Evolutionary conservation across 345 rosid genomes (phyloP), one percentile per base, ranked within the genome.

Genomic region (Salix exigua): DNA sequence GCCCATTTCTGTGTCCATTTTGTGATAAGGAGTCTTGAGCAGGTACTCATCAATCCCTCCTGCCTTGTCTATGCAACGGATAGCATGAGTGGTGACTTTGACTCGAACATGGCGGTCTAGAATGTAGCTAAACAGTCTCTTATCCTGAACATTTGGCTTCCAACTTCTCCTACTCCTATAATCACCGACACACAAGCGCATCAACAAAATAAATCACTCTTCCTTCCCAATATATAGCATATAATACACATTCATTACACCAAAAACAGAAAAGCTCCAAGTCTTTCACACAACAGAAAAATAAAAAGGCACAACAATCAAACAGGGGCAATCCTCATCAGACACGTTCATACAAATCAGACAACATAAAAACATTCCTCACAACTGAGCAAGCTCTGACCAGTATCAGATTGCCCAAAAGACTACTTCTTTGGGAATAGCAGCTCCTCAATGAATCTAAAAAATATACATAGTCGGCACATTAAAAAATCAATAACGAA

Each of bases 1-100:
- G 71, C 98, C 98, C 88, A 89, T 86, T 79, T 93, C 97, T 4
- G 98, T 89, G 83, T 93, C 94, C 98, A 96, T 93, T 84, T 93
- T 93, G 21, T 91, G 88, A 85, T 93, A 96, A 6, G 99, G 99
- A 75, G 98, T 93, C 82, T 89, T 93, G 37, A 96, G 88, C 76
- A 96, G 81, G 83, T 96, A 96, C 87, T 96, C 99, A 58, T 96
- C 99, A n/a, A 93, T 87, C 26, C 99, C 99, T 64, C 97, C 99
- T 60, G 91, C 98, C 85, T 93, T 96, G 86, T 96, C 99, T 23
- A 96, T 90, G 93, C 97, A 96, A 46, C 99, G 98, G 18, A 93
- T 89, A 35, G 99, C 97, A 55, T 96, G 97, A 17, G 89, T 92
- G 0, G 99, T 93, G 63, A 96, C 94, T 83, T 96, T 92, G n/a